Evolutionary conservation across 1,139 yeast species (phyloP), one percentile per base, ranked within the genome.

Genomic region (Eremothecium cymbalariae): DNA sequence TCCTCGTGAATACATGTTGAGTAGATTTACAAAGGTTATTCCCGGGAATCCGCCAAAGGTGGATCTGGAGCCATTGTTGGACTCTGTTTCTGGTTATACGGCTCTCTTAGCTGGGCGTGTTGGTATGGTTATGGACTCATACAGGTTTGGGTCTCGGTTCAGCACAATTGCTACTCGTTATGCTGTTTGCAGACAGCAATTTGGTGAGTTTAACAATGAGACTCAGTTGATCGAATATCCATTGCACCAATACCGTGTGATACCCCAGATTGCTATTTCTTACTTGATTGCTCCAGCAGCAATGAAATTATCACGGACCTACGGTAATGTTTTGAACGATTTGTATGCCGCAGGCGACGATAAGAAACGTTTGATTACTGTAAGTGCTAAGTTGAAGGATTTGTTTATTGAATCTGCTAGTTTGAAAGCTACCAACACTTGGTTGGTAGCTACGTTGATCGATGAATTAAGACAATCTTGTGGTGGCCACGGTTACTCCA

Each of bases 401-500:
- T 65, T 86, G 47, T 86, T 86, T 59, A 78, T 84, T 26, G 80
- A 82, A 42, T 82, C 94, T 25, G 96, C 94, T 26, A 81, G 94
- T 31, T 70, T 85, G 58, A 86, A 86, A 62, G 86, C 95, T 2
- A 79, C 94, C 32, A 75, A 79, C 49, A 86, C 96, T 25, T 86
- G 96, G 96, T 69, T 77, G 32, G 74, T 84, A 28, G 77, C 86
- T 33, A 73, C 72, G 39, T 66, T 80, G 47, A 86, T 86, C 53
- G 95, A 84, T 55, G 86, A 86, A 63, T 72, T 86, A 45, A 75
- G 96, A 63, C 96, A 86, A 65, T 73, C 94, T n/a, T 86, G 95
- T 64, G 96, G 96, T 62, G 96, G 96, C 33, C 95, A 85, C 55
- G 96, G 96, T 29, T 86, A 86, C 62, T 83, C 94, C 17, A 74